Conservation (phyloP, 805 yeast genomes). For the Cyberlindnera maritima region DNA sequence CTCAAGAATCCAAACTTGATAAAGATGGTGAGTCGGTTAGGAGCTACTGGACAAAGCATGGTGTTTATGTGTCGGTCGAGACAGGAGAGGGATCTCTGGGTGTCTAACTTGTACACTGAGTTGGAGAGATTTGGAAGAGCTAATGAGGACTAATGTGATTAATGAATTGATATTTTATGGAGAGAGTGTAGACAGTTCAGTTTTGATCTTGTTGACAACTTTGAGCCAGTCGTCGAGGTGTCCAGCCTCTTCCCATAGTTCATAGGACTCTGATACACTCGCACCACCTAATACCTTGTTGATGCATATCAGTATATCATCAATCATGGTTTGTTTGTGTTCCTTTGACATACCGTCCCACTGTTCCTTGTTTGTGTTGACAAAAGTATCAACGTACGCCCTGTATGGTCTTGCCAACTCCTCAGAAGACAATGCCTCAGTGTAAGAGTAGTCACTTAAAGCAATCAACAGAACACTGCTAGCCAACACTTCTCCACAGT, state of each 20-base stretch:
- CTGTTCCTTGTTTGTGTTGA: neutral
- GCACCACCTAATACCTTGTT: neutral
- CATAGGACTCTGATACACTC: conserved; percentile 2
- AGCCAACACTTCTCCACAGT: neutral
- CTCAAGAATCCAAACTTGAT: conserved; percentile 42
- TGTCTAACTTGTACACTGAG: conserved; percentile 36
- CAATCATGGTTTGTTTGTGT: neutral
- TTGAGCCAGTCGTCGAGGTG: neutral
- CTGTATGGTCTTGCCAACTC: conserved; percentile 5
- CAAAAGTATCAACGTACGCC: neutral
- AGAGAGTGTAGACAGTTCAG: neutral
- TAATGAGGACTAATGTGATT: conserved; percentile 3
- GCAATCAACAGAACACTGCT: conserved; percentile 1
- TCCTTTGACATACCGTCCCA: conserved; percentile 1
- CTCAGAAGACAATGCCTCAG: neutral
- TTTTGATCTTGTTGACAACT: neutral
- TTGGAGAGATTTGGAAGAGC: conserved; percentile 31
- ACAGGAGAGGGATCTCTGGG: conserved; percentile 86
- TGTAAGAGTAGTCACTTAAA: conserved; percentile 1
- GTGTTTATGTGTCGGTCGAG: conserved; percentile 80
- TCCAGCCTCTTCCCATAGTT: conserved; percentile 8
- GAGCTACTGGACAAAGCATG: conserved; percentile 63
- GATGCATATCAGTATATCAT: neutral
- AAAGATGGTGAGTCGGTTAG: conserved; percentile 50
- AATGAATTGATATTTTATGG: neutral